Conservation (phyloP, 805 yeast species). For the Cyberlindnera mississippiensis region DNA sequence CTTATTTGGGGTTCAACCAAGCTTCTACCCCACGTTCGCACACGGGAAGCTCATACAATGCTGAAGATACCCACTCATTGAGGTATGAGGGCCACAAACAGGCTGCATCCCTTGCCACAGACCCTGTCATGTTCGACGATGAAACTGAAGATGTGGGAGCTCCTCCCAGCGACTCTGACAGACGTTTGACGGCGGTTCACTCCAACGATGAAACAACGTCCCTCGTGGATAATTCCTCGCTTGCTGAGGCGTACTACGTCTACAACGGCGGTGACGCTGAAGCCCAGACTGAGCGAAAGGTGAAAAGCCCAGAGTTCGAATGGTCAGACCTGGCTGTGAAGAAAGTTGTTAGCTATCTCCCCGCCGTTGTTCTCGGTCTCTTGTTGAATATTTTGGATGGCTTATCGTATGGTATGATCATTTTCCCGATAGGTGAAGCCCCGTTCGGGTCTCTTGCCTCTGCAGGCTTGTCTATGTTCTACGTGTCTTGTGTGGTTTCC, state of each 20-base stretch:
- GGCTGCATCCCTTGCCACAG: slow-evolving; percentile 53
- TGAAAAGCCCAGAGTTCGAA: slow-evolving; percentile 12
- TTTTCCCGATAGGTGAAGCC: slow-evolving; percentile 86
- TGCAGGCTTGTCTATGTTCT: slow-evolving; percentile 90
- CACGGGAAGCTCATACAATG: slow-evolving; percentile 2
- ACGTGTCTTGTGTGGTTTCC: slow-evolving; percentile 84
- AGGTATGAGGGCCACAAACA: slow-evolving; percentile 39
- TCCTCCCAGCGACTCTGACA: background rate
- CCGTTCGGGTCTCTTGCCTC: slow-evolving; percentile 78
- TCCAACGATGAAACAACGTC: slow-evolving; percentile 7
- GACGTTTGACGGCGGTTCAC: too few relatives aligned
- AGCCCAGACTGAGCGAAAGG: slow-evolving; percentile 2
- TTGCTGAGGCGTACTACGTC: slow-evolving; percentile 12
- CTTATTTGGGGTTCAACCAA: slow-evolving; percentile 27
- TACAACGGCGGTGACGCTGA: slow-evolving; percentile 9
- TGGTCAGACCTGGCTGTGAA: slow-evolving; percentile 12
- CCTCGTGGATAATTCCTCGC: slow-evolving; percentile 7
- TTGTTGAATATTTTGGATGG: slow-evolving; percentile 88
- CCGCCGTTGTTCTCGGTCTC: slow-evolving; percentile 83
- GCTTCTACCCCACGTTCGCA: background rate
- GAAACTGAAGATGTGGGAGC: too few relatives aligned
- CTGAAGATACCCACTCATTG: background rate
- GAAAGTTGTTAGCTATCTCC: slow-evolving; percentile 35
- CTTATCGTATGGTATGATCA: slow-evolving; percentile 93
- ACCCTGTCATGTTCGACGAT: slow-evolving; percentile 41